A percentile compares a stretch with the other conserved stretches of the same genome.
Conservation (phyloP, 805 yeast genomes). For the Schwanniomyces occidentalis region DNA sequence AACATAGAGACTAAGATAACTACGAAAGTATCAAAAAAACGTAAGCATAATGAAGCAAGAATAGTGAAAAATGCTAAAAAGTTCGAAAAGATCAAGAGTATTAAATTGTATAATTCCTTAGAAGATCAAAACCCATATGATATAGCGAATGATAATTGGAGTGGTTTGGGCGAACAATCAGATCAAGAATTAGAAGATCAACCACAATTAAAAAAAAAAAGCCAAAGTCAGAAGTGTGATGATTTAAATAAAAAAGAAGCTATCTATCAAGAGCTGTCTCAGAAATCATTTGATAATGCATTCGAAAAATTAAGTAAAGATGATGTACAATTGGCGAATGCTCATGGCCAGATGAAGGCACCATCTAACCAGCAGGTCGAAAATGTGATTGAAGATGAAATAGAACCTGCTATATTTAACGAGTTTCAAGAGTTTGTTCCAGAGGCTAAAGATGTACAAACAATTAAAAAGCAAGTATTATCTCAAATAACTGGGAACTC, state of each 20-base stretch:
- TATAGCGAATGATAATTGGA: no score
- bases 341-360: background rate
- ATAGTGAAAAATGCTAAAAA: constrained; percentile 1
- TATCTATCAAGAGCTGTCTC: background rate
- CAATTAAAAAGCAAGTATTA: constrained; percentile 16
- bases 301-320: background rate
- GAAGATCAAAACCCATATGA: constrained; percentile 6
- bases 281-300: background rate
- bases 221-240: no score
- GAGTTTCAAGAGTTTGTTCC: constrained; percentile 2
- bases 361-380: background rate
- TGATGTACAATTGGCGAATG: background rate
- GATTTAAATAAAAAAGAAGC: no score
- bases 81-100: constrained; percentile 1
- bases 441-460: constrained; percentile 12
- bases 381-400: constrained; percentile 3
- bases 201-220: no score
- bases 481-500: constrained; percentile 20
- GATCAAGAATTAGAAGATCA: no score
- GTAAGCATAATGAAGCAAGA: no score
- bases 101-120: constrained; percentile 5
- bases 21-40: no score
- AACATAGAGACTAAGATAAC: no score
- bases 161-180: no score
- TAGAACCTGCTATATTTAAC: constrained; percentile 1